Base-by-base conservation (phyloP, 129 eudicot genomes). In the Artemisia argyi region DNA sequence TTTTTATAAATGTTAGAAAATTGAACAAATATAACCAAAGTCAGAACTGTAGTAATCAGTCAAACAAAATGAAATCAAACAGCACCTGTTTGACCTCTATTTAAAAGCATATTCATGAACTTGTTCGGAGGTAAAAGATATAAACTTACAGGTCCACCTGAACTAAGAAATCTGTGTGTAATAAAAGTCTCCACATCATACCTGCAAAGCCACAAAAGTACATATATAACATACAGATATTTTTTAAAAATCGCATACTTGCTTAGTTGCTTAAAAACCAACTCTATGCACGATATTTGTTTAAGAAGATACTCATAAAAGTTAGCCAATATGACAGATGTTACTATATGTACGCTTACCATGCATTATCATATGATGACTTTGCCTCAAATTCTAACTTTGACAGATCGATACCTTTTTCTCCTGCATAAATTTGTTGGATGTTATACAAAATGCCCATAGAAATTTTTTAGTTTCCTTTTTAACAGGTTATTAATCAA, bases 331-430 rank as follows among this genome's bases (percentile, higher is more conserved):
- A 7, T 39, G 46, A 39, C 11, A 7, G 46, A 39, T 39, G 10
- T 7, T 7, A 39, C 46, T 76, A 61, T 64, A 76, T 68, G 8
- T 73, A 50, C 73, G 65, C 81, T 77, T 85, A 92, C 98, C 98
- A 92, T 58, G 98, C 98, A 42, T 86, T 89, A 81, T 92, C 91
- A 82, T 92, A 91, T 13, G 88, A 69, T 66, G 98, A 92, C 79
- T 79, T 89, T 11, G 98, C 98, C 84, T 92, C 98, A 50, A 89
- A 92, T 73, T 92, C 86, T 75, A 89, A 50, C 73, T 80, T 81
- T 20, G 91, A 85, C 12, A 78, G 62, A 75, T 83, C 91, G 14
- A 58, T 73, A 54, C 35, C 65, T 81, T 81, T 79, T 59, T 79
- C 90, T 60, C 83, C 91, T 82, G 89, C 77, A 74, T 65, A 26